phyloP scores from a whole-genome alignment of 2,329 filamentous ascomycete genomes.

The Malbranchea cinnamomea region DNA sequence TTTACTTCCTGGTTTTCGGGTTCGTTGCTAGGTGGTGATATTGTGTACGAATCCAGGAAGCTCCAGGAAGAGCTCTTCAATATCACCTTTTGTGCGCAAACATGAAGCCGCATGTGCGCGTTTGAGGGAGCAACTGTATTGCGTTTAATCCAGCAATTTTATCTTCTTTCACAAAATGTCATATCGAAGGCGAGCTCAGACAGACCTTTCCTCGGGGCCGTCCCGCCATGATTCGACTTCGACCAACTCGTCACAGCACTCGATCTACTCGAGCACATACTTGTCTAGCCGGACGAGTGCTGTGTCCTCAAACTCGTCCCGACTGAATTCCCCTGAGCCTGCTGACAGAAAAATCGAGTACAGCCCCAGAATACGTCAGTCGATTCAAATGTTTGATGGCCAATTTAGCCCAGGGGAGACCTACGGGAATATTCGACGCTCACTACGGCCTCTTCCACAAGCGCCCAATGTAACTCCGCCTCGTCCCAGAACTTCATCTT shows the following conservation, averaged over 20 bases:
- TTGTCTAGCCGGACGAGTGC: constrained; percentile 50
- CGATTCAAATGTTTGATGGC: constrained; percentile 36
- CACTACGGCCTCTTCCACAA: constrained; percentile 59
- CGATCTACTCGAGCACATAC: constrained; percentile 33
- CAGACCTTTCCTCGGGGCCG: constrained; percentile 30
- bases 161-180: constrained; percentile 24
- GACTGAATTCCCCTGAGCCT: constrained; percentile 18
- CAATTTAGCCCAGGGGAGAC: constrained; percentile 42
- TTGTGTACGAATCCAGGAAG: too few species aligned
- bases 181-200: constrained; percentile 24
- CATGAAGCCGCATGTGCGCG: constrained; percentile 26
- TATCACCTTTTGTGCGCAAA: not conserved
- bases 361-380: not conserved
- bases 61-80: not conserved
- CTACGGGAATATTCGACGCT: constrained; percentile 60
- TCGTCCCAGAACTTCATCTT: constrained; percentile 16
- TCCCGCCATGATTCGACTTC: constrained; percentile 41
- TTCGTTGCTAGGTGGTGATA: too few species aligned
- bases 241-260: constrained; percentile 39
- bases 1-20: too few species aligned
- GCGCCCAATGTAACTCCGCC: constrained; percentile 39
- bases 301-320: constrained; percentile 57
- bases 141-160: constrained; percentile 17
- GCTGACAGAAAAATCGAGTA: constrained; percentile 3
- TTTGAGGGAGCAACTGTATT: constrained; percentile 17